These are phyloP conservation scores for Suillus variegatus DNA, from an alignment of 768 basidiomycete genomes.

Conservation along the genomic window DNA sequence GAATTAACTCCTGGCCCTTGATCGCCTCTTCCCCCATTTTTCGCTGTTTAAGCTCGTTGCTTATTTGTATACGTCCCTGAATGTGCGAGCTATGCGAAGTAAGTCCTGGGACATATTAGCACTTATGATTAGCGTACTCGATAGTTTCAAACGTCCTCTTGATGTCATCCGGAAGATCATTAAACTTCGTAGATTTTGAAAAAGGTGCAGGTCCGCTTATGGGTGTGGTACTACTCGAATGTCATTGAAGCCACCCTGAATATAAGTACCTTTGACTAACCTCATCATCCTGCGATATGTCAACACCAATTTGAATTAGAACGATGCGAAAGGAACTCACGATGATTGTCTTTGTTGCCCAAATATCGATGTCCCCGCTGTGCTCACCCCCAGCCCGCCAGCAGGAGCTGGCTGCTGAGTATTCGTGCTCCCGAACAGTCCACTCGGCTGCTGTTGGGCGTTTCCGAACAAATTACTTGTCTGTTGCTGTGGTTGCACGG, in stretches of 20 bases:
- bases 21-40: constrained; percentile 75
- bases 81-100: constrained; percentile 55
- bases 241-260: neutral
- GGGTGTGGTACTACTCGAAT: constrained; percentile 27
- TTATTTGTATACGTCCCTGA: constrained; percentile 78
- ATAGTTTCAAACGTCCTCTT: constrained; percentile 66
- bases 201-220: constrained; percentile 31
- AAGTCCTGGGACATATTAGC: constrained; percentile 8
- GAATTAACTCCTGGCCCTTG: constrained; percentile 71
- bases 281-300: constrained; percentile 25
- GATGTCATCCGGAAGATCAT: constrained; percentile 73
- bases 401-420: constrained; percentile 9
- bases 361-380: constrained; percentile 20
- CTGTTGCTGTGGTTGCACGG: constrained; percentile 18
- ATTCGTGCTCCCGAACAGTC: constrained; percentile 30
- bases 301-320: neutral
- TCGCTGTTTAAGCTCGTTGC: constrained; percentile 74
- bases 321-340: constrained; percentile 22
- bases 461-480: constrained; percentile 22
- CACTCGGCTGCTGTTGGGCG: constrained; percentile 16
- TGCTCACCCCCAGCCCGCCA: constrained; percentile 7
- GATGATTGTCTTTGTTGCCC: constrained; percentile 34
- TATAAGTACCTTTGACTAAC: constrained; percentile 13
- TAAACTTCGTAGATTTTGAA: constrained; percentile 70
- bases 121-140: constrained; percentile 52